Conservation (phyloP, 495 filamentous ascomycete species). For the Trichoderma gamsii region DNA sequence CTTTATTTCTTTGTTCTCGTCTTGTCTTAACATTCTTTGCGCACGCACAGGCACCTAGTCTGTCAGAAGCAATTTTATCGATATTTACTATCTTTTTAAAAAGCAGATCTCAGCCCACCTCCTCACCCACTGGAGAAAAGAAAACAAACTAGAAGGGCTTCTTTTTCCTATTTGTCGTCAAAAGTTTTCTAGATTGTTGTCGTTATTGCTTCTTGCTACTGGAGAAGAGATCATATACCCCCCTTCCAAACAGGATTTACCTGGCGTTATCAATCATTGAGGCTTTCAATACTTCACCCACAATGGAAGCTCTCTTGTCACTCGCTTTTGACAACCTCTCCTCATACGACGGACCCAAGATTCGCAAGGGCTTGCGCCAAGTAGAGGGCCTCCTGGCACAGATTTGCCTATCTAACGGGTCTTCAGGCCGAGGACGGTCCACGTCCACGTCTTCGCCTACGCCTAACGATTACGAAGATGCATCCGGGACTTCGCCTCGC, state of each 20-base stretch:
- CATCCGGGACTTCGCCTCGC: conserved; percentile 29
- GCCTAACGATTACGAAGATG: conserved; percentile 55
- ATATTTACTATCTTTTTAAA: neutral
- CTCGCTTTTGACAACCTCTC: conserved; percentile 95
- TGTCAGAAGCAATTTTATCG: neutral
- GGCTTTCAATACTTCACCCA: neutral
- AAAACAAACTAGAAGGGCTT: neutral
- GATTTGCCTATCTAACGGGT: conserved; percentile 80
- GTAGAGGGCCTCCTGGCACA: conserved; percentile 94
- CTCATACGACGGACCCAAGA: conserved; percentile 80
- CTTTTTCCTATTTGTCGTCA: neutral
- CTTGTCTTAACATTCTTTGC: conserved; percentile 12
- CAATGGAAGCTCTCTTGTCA: conserved; percentile 87
- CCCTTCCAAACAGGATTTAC: neutral
- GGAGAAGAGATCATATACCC: neutral
- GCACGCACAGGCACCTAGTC: neutral
- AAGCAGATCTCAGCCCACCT: neutral
- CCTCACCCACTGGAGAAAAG: neutral
- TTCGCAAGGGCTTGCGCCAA: conserved; percentile 89
- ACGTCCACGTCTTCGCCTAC: conserved; percentile 69
- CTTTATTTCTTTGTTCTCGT: neutral
- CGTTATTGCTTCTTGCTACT: neutral
- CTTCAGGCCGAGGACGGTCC: conserved; percentile 58
- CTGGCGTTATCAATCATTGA: neutral
- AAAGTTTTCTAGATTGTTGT: neutral